phyloP scores from a whole-genome alignment of 73 alveolate species.

The Paramecium sonneborni region DNA sequence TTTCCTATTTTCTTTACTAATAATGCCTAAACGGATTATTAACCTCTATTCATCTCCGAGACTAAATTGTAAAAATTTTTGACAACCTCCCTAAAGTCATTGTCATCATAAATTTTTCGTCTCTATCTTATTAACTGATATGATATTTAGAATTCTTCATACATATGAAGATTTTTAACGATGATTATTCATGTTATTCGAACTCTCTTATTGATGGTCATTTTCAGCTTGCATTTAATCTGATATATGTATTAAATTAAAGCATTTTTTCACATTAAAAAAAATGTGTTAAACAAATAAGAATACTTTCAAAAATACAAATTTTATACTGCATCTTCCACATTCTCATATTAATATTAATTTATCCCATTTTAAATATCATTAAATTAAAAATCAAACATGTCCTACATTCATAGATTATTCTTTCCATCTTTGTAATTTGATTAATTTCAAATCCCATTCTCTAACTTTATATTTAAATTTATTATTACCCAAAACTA shows the following conservation, averaged over 20 bases:
- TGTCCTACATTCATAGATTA: constrained; percentile 24
- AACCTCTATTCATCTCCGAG: constrained; percentile 35
- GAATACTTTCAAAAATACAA: constrained; percentile 19
- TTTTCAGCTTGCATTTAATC: constrained; percentile 22
- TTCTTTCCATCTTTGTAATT: constrained; percentile 72
- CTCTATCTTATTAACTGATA: background rate
- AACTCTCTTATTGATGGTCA: constrained; percentile 7
- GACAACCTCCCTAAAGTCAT: constrained; percentile 40
- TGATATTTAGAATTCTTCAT: background rate
- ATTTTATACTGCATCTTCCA: constrained; percentile 16
- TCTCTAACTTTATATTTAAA: constrained; percentile 70
- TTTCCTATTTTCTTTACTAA: background rate
- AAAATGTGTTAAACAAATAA: background rate
- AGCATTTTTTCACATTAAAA: background rate
- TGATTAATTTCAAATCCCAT: constrained; percentile 83
- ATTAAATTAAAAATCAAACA: constrained; percentile 16
- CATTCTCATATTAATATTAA: constrained; percentile 26
- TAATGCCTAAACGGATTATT: background rate
- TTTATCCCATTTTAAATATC: constrained; percentile 10
- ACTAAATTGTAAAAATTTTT: constrained; percentile 31
- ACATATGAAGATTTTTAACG: background rate
- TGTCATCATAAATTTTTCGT: constrained; percentile 42
- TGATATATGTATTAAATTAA: background rate
- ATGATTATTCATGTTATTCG: background rate
- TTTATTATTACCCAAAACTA: constrained; percentile 42